Base-by-base conservation (phyloP, 805 yeast genomes). In the Lipomyces anomalus region DNA sequence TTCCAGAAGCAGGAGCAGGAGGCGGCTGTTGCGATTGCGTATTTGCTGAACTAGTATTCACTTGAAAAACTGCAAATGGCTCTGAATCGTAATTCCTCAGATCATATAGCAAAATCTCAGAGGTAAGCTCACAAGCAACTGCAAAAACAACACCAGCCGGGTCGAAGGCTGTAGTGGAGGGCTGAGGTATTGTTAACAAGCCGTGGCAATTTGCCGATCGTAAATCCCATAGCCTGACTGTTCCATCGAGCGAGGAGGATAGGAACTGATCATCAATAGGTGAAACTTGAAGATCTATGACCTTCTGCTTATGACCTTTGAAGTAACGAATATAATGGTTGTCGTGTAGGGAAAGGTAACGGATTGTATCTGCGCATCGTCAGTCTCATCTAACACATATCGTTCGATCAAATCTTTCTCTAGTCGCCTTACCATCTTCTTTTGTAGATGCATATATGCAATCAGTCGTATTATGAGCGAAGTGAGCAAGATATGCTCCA, bases 161-260 rank as follows among this genome's bases (percentile, higher is more conserved):
- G 65, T 90, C 97, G 55, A 79, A 76, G 0, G 92, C 84, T 9
- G 82, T 69, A 22, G 78, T 64, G 3, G 73, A 65, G 6, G 84
- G 79, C 11, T 72, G 70, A 13, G 78, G 74, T 30, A 75, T 70
- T 20, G 76, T 77, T 21, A 80, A 59, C 3, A 73, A 65, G 0
- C 94, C 92, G 47, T 76, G 80, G 17, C 83, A 76, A 46, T 76
- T 72, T 1, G 84, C 70, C 0, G 82, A 70, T 54, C 90, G 69
- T 22, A 84, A 62, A 65, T 92, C 97, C 98, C 98, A 92, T 4
- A 84, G 55, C 52, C 92, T 76, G 1, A 88, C 84, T 0, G 95
- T 79, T 43, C 81, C 75, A 62, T 92, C 98, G 46, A 75, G 62
- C 0, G 95, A 75, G 0, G 89, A 72, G 35, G 84, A 78, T 6